Evolutionary conservation across 2,329 filamentous ascomycete species (phyloP), one percentile per base, ranked within the genome.

Genomic region (Penicillium sp.): DNA sequence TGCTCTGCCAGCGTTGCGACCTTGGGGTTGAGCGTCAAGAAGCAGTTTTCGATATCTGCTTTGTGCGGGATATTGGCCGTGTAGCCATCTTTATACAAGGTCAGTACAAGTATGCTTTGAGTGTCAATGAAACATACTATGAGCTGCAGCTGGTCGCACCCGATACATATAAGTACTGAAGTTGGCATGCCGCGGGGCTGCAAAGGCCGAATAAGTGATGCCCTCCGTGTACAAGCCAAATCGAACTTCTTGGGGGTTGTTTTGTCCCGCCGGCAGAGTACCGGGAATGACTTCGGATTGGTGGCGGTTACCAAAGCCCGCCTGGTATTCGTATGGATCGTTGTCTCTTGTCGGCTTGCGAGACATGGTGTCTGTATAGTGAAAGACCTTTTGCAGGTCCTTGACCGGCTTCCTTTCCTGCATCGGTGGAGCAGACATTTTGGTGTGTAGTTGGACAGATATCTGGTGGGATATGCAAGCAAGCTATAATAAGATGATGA

Each of bases 1-100:
- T 80, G 77, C 47, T 80, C 78, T 3, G 77, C 77, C 3, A 64
- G 47, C 15, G 80, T 78, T 52, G 78, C 73, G 54, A 79, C 74
- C 47, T 78, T 77, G 58, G 74, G 74, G 60, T 78, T 77, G 46
- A 74, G 67, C 4, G 56, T 53, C 7, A 63, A 39, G 52, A 65
- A 57, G 38, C 56, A 58, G 43, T 62, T 66, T 46, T 67, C 61
- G 44, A 63, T 57, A 25, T 63, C 38, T 33, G 58, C 48, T 54
- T 64, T 59, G 25, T 57, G 55, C 15, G 70, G 71, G 56, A 79
- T 75, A 44, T 75, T 70, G 67, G 66, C 78, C 24, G 54, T 58
- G 46, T 64, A 63, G 28, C 62, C 62, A 47, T 60, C 62, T 64
- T 15, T 24, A n/a, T 24, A n/a, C 20, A 53, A 41, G 6, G 24